A percentile compares a stretch with the other conserved stretches of the same genome.
These are phyloP conservation scores for Nakazawaea peltata DNA, from an alignment of 805 yeast genomes.

Conservation along the genomic window DNA sequence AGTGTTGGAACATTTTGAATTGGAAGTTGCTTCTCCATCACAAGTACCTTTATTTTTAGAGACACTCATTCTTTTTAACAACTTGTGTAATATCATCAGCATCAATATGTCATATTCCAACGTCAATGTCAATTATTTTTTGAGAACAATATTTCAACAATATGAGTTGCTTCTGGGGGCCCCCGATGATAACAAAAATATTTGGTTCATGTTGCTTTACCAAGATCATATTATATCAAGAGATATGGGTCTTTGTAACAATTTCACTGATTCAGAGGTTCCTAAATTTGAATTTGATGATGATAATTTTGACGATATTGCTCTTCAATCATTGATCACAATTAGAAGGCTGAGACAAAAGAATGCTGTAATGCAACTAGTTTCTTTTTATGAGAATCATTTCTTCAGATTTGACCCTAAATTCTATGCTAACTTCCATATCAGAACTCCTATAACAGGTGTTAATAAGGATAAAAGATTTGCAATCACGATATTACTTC, in stretches of 20 bases:
- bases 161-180: too few relatives aligned
- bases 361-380: too few relatives aligned
- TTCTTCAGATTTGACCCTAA: slow-evolving; percentile 2
- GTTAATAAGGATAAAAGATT: slow-evolving; percentile 5
- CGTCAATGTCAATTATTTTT: neutral
- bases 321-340: neutral
- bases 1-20: neutral
- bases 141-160: too few relatives aligned
- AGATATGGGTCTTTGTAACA: too few relatives aligned
- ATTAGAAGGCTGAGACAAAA: too few relatives aligned
- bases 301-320: slow-evolving; percentile 5
- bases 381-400: neutral
- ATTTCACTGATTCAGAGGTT: too few relatives aligned
- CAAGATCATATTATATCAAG: slow-evolving; percentile 5
- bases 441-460: slow-evolving; percentile 4
- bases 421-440: slow-evolving; percentile 4
- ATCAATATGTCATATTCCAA: neutral
- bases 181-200: neutral
- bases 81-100: slow-evolving; percentile 1
- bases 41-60: slow-evolving; percentile 2
- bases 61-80: slow-evolving; percentile 3
- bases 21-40: neutral
- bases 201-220: slow-evolving; percentile 2
- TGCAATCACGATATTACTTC: neutral
- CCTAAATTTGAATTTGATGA: slow-evolving; percentile 1